Evolutionary conservation across 495 filamentous ascomycete genomes (phyloP), one percentile per base, ranked within the genome.

Genomic region (Podospora pseudopauciseta): DNA sequence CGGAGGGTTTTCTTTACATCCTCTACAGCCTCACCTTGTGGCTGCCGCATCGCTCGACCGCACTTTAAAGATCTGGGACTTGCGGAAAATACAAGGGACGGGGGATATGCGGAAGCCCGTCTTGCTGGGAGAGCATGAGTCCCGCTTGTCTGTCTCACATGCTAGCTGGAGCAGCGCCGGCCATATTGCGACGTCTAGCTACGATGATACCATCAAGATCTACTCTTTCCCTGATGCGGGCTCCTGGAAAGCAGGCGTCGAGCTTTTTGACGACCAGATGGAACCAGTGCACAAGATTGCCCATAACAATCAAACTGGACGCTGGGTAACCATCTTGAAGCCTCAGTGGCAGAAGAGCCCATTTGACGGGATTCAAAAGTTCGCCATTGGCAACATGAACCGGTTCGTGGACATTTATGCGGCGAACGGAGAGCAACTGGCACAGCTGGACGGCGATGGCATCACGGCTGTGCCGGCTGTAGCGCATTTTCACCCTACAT

Each of bases 371-470:
- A 86, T 93, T 5, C 89, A 96, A 65, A 90, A 92, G 60, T 92
- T 98, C 78, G 93, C 88, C 58, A 94, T 99, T 67, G 96, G 92
- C 0, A 98, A 97, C 75, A 98, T 98, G 95, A 97, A 97, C 75
- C 88, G 95, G 20, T 97, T 97, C 70, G 91, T 98, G 3, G 95
- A 99, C 76, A 86, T 99, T 6, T 98, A 90, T 77, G 89, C 88
- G 15, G 80, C 84, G 11, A 82, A 87, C 39, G 95, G 95, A 2
- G 89, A 95, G 73, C 94, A 97, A 77, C 82, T 99, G 44, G 96
- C 92, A 4, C 94, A 98, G 80, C 82, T 99, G 6, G 91, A 89
- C 3, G 91, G 92, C 5, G 90, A 94, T 3, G 91, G 91, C 3
- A 96, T 98, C 68, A 96, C 91, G 15, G 94, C 95, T 23, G 96